phyloP scores from a whole-genome alignment of 1,139 yeast species.

The Debaryomyces sp. region DNA sequence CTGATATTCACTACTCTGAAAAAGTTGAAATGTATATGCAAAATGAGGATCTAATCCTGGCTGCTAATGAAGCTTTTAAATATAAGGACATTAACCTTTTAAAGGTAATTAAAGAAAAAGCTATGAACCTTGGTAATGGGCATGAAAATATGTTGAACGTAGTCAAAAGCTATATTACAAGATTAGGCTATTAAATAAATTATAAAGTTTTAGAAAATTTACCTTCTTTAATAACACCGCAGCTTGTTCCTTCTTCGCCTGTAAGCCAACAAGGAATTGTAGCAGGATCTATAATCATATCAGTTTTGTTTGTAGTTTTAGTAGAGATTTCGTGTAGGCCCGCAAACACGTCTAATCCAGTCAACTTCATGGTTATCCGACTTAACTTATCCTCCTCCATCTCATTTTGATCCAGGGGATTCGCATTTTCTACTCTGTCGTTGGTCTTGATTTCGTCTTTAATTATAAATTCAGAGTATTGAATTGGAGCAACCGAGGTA shows the following conservation, averaged over 20 bases:
- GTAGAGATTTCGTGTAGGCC: slow-evolving; percentile 78
- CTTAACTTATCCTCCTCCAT: slow-evolving; percentile 17
- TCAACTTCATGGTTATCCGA: slow-evolving; percentile 50
- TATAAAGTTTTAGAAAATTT: slow-evolving; percentile 22
- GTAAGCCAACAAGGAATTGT: slow-evolving; percentile 76
- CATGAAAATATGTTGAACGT: slow-evolving; percentile 19
- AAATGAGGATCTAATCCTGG: slow-evolving; percentile 56
- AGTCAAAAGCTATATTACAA: slow-evolving; percentile 30
- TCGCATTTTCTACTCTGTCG: slow-evolving; percentile 7
- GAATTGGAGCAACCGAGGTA: slow-evolving; percentile 58
- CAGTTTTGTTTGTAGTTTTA: slow-evolving; percentile 22
- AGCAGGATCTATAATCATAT: slow-evolving; percentile 53
- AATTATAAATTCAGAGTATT: slow-evolving; percentile 49
- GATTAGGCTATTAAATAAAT: slow-evolving; percentile 30
- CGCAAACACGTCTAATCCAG: slow-evolving; percentile 78
- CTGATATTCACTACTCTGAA: slow-evolving; percentile 36
- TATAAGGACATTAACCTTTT: slow-evolving; percentile 53
- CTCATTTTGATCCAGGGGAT: slow-evolving; percentile 4
- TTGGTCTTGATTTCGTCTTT: slow-evolving; percentile 23
- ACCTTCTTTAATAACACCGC: slow-evolving; percentile 54
- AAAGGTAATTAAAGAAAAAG: slow-evolving; percentile 31
- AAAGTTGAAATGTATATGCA: slow-evolving; percentile 53
- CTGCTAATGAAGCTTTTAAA: slow-evolving; percentile 62
- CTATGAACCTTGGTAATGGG: slow-evolving; percentile 22
- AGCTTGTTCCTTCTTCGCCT: slow-evolving; percentile 65